A percentile compares a stretch with the other conserved stretches of the same genome.
Evolutionary conservation across 2,329 filamentous ascomycete species (phyloP).

Genomic region (Aureobasidium mangrovei): DNA sequence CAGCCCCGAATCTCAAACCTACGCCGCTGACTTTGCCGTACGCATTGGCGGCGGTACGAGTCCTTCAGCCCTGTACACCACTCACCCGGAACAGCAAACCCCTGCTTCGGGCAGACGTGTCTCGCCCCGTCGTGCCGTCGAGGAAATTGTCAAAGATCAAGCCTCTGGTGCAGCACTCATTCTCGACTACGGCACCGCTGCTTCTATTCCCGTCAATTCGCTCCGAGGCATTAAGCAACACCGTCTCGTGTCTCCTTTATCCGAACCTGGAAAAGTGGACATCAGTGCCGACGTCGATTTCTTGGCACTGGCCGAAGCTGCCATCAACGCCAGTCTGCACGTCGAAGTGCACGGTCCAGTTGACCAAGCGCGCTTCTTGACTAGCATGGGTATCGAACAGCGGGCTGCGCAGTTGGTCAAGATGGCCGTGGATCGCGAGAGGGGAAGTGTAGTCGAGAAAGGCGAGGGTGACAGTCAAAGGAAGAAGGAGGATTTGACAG

Average conservation of each 20-base stretch:
- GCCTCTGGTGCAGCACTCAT: conserved; percentile 86
- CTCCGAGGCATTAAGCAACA: conserved; percentile 81
- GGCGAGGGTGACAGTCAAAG: conserved; percentile 16
- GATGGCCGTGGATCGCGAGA: conserved; percentile 28
- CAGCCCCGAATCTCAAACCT: conserved; percentile 76
- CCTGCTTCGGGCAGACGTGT: neutral
- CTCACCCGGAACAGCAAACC: conserved; percentile 1
- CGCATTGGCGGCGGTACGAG: conserved; percentile 61
- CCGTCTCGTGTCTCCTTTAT: conserved; percentile 67
- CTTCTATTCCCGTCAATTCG: conserved; percentile 76
- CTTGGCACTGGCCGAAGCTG: conserved; percentile 71
- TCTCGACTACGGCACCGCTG: conserved; percentile 80
- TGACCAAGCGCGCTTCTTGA: conserved; percentile 72
- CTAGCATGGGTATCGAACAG: conserved; percentile 72
- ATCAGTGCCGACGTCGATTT: conserved; percentile 94
- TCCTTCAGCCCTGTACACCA: conserved; percentile 14
- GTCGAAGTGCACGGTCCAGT: conserved; percentile 92
- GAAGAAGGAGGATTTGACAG: conserved; percentile 33
- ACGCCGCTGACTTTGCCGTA: conserved; percentile 69
- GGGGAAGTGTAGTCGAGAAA: conserved; percentile 18
- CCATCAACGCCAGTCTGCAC: conserved; percentile 62
- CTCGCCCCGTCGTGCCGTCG: conserved; percentile 5
- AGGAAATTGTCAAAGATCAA: conserved; percentile 42
- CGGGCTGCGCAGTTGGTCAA: conserved; percentile 60
- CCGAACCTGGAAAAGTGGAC: conserved; percentile 72